Evolutionary conservation across 2,329 filamentous ascomycete species (phyloP).

Genomic region (Bipolaris victoriae): DNA sequence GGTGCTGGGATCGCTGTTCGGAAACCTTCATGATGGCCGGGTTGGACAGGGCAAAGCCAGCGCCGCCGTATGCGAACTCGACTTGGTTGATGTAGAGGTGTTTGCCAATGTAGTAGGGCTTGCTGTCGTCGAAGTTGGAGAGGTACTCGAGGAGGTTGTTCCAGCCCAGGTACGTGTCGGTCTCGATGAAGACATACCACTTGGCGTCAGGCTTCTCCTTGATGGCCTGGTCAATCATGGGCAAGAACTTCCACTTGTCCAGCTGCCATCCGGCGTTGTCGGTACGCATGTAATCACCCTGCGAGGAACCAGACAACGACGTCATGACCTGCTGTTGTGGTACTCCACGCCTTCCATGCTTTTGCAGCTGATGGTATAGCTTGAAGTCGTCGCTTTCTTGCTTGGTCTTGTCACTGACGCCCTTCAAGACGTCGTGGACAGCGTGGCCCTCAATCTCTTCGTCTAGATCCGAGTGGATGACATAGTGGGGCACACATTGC

Average conservation of each 20-base stretch:
- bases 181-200: slow-evolving; percentile 50
- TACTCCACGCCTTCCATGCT: slow-evolving; percentile 54
- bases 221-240: slow-evolving; percentile 59
- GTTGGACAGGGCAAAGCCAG: slow-evolving; percentile 53
- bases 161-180: slow-evolving; percentile 48
- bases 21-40: slow-evolving; percentile 49
- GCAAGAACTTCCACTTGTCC: slow-evolving; percentile 66
- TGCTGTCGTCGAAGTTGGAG: slow-evolving; percentile 45
- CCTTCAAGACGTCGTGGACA: slow-evolving; percentile 56
- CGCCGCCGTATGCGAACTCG: slow-evolving; percentile 55
- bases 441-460: slow-evolving; percentile 59
- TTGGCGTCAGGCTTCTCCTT: slow-evolving; percentile 43
- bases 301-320: slow-evolving; percentile 39
- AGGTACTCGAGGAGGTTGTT: slow-evolving; percentile 51
- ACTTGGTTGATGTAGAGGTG: slow-evolving; percentile 53
- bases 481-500: slow-evolving; percentile 61
- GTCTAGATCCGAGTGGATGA: slow-evolving; percentile 65
- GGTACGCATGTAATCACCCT: slow-evolving; percentile 46
- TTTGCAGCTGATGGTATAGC: slow-evolving; percentile 58
- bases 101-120: slow-evolving; percentile 53
- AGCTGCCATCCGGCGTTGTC: slow-evolving; percentile 58
- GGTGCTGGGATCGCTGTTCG: slow-evolving; percentile 37
- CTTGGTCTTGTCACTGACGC: slow-evolving; percentile 49
- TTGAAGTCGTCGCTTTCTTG: slow-evolving; percentile 57
- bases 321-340: slow-evolving; percentile 39